These are phyloP conservation scores for Pleurotus citrinopileatus DNA, from an alignment of 768 basidiomycete genomes.

Conservation along the genomic window DNA sequence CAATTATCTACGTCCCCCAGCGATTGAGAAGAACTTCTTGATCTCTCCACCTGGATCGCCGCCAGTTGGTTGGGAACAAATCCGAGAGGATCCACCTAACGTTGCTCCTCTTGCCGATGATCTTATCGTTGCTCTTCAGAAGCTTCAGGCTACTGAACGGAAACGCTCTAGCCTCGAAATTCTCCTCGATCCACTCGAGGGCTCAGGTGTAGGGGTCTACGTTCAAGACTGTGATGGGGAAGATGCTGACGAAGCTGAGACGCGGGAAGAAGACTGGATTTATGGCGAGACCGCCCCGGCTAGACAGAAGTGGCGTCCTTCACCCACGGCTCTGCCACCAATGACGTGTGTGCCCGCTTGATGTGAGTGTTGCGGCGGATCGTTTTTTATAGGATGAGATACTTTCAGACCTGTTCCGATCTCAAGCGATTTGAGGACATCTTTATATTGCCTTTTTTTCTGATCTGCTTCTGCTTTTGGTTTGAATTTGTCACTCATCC, in stretches of 20 bases:
- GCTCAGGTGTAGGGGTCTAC: constrained; percentile 71
- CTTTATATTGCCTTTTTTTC: constrained; percentile 62
- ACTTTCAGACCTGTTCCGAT: constrained; percentile 80
- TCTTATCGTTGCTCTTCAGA: constrained; percentile 73
- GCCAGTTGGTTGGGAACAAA: constrained; percentile 94
- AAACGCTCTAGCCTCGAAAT: constrained; percentile 46
- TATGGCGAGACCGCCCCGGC: constrained; percentile 58
- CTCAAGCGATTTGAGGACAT: constrained; percentile 49
- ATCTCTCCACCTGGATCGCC: constrained; percentile 98
- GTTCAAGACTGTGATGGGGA: constrained; percentile 68
- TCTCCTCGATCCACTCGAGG: constrained; percentile 66
- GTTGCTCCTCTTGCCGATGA: constrained; percentile 80
- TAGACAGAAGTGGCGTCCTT: constrained; percentile 45
- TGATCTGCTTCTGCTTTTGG: constrained; percentile 23
- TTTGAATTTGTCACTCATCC: constrained; percentile 1
- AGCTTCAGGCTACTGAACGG: constrained; percentile 54
- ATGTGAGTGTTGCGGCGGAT: constrained; percentile 11
- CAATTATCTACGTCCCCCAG: constrained; percentile 75
- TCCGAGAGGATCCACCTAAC: constrained; percentile 90
- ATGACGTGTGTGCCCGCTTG: constrained; percentile 27
- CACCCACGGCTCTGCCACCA: constrained; percentile 59
- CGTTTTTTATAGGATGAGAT: constrained; percentile 54
- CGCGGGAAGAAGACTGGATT: constrained; percentile 55
- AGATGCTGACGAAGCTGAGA: constrained; percentile 31
- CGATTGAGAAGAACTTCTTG: constrained; percentile 88